Conservation (phyloP, 2,329 filamentous ascomycete species). For the Fusarium foetens region DNA sequence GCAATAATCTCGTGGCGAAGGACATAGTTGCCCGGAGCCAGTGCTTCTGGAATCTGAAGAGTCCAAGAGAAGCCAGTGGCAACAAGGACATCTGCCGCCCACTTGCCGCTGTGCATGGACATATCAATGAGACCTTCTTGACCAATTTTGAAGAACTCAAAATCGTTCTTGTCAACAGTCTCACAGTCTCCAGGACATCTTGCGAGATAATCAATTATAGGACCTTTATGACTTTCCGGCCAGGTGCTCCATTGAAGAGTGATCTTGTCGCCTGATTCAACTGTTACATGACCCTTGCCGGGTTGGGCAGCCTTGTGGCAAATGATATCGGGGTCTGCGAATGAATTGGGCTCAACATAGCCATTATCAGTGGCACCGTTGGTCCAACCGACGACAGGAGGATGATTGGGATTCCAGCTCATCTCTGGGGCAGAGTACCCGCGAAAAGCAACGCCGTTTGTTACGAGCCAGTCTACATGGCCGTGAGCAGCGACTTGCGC, state of each 20-base stretch:
- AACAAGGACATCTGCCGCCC: conserved; percentile 56
- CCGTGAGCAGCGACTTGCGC: conserved; percentile 28
- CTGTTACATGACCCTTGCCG: conserved; percentile 51
- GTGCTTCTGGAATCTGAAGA: conserved; percentile 47
- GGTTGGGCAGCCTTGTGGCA: conserved; percentile 56
- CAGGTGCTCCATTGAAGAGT: conserved; percentile 55
- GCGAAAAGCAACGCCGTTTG: conserved; percentile 35
- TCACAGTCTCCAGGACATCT: conserved; percentile 67
- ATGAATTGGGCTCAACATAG: conserved; percentile 57
- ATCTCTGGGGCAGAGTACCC: conserved; percentile 40
- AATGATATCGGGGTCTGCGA: conserved; percentile 55
- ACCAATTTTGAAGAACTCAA: conserved; percentile 73
- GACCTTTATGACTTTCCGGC: conserved; percentile 58
- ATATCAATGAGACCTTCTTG: conserved; percentile 62
- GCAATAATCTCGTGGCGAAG: conserved; percentile 64
- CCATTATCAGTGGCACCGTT: conserved; percentile 55
- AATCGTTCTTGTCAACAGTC: conserved; percentile 60
- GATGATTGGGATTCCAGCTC: conserved; percentile 36
- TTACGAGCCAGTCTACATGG: conserved; percentile 42
- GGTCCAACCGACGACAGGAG: conserved; percentile 40
- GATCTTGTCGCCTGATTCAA: conserved; percentile 54
- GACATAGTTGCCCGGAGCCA: conserved; percentile 57
- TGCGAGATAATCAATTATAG: conserved; percentile 72
- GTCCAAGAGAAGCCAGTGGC: conserved; percentile 49
- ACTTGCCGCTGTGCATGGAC: conserved; percentile 52